Conservation (phyloP, 164 flowering plant genomes). For the Piper betle region DNA sequence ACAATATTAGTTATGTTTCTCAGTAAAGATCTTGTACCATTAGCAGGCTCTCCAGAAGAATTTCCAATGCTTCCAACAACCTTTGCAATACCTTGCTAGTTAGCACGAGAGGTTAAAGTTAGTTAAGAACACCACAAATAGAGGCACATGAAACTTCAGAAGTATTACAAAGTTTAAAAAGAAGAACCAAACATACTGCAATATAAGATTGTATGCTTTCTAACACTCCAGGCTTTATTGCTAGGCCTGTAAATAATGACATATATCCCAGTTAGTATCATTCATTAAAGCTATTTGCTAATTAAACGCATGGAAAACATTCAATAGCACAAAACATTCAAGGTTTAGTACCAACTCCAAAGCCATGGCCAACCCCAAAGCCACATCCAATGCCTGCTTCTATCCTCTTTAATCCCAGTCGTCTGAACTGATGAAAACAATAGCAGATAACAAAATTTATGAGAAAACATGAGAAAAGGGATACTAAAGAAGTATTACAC, state of each 20-base stretch:
- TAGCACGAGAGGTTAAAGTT: slow-evolving; percentile 8
- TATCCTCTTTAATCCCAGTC: slow-evolving; percentile 66
- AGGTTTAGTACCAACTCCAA: slow-evolving; percentile 72
- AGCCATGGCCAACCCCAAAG: slow-evolving; percentile 91
- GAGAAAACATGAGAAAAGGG: background rate
- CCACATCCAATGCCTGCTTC: slow-evolving; percentile 91
- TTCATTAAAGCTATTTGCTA: background rate
- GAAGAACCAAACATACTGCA: slow-evolving; percentile 29
- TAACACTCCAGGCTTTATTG: slow-evolving; percentile 74
- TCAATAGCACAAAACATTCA: no score
- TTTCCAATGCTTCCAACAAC: slow-evolving; percentile 55
- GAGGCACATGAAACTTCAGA: background rate
- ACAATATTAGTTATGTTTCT: background rate
- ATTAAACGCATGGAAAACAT: background rate
- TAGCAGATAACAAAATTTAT: background rate
- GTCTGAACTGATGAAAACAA: slow-evolving; percentile 36
- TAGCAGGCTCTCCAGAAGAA: slow-evolving; percentile 26
- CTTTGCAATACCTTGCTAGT: slow-evolving; percentile 41
- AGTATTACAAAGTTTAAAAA: background rate
- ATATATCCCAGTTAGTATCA: background rate
- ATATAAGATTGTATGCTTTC: slow-evolving; percentile 42
- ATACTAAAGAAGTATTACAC: background rate
- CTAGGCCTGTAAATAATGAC: slow-evolving; percentile 47
- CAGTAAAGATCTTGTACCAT: background rate
- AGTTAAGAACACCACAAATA: background rate